Conservation (phyloP, 768 basidiomycete species). For the Hortiboletus flavorubellus region DNA sequence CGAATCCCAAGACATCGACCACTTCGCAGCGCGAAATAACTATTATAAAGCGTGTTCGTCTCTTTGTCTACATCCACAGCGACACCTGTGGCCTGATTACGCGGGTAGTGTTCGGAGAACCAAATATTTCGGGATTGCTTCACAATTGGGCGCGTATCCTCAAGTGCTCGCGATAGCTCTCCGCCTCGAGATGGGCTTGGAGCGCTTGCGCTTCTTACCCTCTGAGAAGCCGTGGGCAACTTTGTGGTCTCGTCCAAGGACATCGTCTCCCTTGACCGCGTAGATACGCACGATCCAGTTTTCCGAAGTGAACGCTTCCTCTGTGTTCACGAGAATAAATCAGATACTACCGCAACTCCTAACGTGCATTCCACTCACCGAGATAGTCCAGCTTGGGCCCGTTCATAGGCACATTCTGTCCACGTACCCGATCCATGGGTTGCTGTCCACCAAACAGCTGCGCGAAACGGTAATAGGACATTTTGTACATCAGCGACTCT, state of each 20-base stretch:
- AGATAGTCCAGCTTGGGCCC: constrained; percentile 86
- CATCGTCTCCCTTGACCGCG: constrained; percentile 91
- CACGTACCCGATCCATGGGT: constrained; percentile 83
- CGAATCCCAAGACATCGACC: neutral
- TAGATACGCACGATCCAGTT: constrained; percentile 99
- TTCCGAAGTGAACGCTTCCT: constrained; percentile 98
- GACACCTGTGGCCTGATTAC: neutral
- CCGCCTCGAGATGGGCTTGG: constrained; percentile 63
- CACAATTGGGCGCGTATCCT: neutral
- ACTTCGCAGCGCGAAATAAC: neutral
- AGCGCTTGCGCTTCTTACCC: constrained; percentile 88
- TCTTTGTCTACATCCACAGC: neutral
- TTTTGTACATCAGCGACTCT: constrained; percentile 98
- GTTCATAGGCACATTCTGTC: constrained; percentile 71
- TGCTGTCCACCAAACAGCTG: constrained; percentile 81
- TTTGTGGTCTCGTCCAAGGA: constrained; percentile 86
- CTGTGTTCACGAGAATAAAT: constrained; percentile 35
- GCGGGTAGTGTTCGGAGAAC: too few species aligned
- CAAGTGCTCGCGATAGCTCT: constrained; percentile 35
- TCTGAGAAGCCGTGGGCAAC: constrained; percentile 78
- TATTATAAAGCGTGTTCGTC: neutral
- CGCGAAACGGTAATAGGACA: constrained; percentile 95
- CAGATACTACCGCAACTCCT: neutral
- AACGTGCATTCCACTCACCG: constrained; percentile 45
- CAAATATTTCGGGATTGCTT: too few species aligned